Percentiles rank a stretch among this genome's conserved stretches.
phyloP scores from a whole-genome alignment of 2,329 filamentous ascomycete genomes.

The Colletotrichum sp. region DNA sequence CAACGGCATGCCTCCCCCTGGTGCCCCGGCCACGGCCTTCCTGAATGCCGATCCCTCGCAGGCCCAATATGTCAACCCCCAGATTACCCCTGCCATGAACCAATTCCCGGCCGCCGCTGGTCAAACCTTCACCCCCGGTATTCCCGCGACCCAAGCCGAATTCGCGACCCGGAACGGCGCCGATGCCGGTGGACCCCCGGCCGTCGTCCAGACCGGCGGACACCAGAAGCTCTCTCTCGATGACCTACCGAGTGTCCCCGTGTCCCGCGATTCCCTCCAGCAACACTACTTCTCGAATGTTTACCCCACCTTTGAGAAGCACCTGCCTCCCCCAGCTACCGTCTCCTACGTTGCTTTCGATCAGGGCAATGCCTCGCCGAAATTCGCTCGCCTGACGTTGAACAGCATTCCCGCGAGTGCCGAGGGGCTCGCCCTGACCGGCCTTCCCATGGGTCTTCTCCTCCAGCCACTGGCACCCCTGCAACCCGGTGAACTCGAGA shows the following conservation, averaged over 20 bases:
- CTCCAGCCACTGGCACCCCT: slow-evolving; percentile 86
- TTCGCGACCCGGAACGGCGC: slow-evolving; percentile 37
- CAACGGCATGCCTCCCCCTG: slow-evolving; percentile 68
- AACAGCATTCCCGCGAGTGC: slow-evolving; percentile 89
- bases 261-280: slow-evolving; percentile 81
- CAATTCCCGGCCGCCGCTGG: slow-evolving; percentile 68
- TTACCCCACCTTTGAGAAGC: slow-evolving; percentile 94
- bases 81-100: slow-evolving; percentile 48
- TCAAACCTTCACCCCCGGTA: slow-evolving; percentile 39
- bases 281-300: slow-evolving; percentile 86
- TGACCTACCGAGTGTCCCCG: slow-evolving; percentile 89
- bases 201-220: slow-evolving; percentile 63
- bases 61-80: slow-evolving; percentile 51
- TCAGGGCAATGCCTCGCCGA: slow-evolving; percentile 95
- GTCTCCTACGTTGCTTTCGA: slow-evolving; percentile 93
- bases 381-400: slow-evolving; percentile 87
- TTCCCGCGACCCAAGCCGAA: slow-evolving; percentile 27
- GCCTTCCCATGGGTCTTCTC: slow-evolving; percentile 84
- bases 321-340: slow-evolving; percentile 86
- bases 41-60: slow-evolving; percentile 31
- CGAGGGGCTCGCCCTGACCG: slow-evolving; percentile 81
- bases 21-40: slow-evolving; percentile 51
- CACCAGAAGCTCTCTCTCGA: slow-evolving; percentile 85
- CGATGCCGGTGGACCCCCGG: slow-evolving; percentile 40
- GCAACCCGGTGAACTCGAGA: slow-evolving; percentile 82